phyloP scores from a whole-genome alignment of 495 filamentous ascomycete species.

The Eremomyces bilateralis region DNA sequence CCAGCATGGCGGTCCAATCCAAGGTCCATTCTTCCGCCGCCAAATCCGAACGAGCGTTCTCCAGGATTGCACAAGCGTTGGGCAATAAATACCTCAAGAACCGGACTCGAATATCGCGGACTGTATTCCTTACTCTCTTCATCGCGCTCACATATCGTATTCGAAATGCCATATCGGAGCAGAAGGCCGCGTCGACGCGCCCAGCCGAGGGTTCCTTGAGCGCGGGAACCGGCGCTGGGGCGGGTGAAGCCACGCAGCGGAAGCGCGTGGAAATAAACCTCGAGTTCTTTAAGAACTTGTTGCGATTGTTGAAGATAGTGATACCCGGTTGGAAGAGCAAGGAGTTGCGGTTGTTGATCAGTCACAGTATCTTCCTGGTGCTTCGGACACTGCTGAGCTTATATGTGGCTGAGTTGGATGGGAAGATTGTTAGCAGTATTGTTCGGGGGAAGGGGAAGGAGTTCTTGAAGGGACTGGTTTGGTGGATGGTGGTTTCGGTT shows the following conservation, averaged over 20 bases:
- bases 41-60: constrained; percentile 51
- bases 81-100: constrained; percentile 59
- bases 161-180: constrained; percentile 75
- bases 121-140: constrained; percentile 79
- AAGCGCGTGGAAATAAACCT: constrained; percentile 86
- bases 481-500: constrained; percentile 98
- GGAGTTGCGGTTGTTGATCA: constrained; percentile 64
- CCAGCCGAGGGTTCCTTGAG: constrained; percentile 40
- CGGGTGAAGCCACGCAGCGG: constrained; percentile 25
- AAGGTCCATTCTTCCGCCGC: constrained; percentile 38
- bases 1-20: constrained; percentile 55
- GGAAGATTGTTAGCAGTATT: constrained; percentile 69
- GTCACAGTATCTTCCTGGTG: constrained; percentile 66
- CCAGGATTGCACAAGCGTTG: constrained; percentile 48
- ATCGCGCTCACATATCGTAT: constrained; percentile 74
- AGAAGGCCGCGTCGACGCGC: constrained; percentile 64
- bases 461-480: constrained; percentile 71
- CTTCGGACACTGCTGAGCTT: constrained; percentile 75
- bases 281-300: constrained; percentile 79
- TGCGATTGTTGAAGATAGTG: constrained; percentile 62
- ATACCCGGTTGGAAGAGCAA: constrained; percentile 78
- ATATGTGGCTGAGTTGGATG: constrained; percentile 92
- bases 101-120: constrained; percentile 75
- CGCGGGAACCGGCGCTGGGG: constrained; percentile 29
- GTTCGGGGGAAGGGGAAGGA: constrained; percentile 81